phyloP scores from a whole-genome alignment of 2,329 filamentous ascomycete species.

The Colletotrichum tropicicola region DNA sequence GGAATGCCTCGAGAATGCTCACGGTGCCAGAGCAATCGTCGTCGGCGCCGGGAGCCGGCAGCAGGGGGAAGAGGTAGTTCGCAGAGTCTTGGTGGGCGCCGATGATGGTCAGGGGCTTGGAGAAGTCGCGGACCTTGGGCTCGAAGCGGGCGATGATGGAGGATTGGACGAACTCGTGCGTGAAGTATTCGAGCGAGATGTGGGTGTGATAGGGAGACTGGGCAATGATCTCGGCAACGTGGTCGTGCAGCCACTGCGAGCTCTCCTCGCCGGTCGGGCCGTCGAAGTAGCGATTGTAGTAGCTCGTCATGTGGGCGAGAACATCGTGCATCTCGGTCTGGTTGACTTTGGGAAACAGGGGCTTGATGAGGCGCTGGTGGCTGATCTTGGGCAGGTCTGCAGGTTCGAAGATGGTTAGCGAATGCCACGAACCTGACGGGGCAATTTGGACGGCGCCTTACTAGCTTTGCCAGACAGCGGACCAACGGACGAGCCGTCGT shows the following conservation, averaged over 20 bases:
- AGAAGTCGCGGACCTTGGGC: slow-evolving; percentile 45
- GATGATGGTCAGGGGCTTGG: slow-evolving; percentile 57
- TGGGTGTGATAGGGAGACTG: slow-evolving; percentile 44
- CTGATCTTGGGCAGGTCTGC: slow-evolving; percentile 44
- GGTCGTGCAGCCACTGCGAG: slow-evolving; percentile 45
- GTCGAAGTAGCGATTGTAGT: slow-evolving; percentile 68
- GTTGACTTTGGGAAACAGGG: slow-evolving; percentile 66
- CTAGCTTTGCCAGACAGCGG: slow-evolving; percentile 39
- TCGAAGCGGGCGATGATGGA: slow-evolving; percentile 76
- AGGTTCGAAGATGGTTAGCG: not conserved
- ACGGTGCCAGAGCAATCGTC: slow-evolving; percentile 79
- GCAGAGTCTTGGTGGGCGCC: slow-evolving; percentile 80
- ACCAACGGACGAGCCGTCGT: slow-evolving; percentile 35
- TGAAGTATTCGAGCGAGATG: slow-evolving; percentile 60
- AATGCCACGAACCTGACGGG: not conserved
- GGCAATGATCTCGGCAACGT: slow-evolving; percentile 45
- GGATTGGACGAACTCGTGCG: slow-evolving; percentile 74
- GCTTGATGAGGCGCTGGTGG: slow-evolving; percentile 63
- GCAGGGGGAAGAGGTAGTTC: slow-evolving; percentile 74
- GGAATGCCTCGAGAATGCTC: slow-evolving; percentile 77
- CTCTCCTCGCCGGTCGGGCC: slow-evolving; percentile 42
- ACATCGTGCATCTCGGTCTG: slow-evolving; percentile 72
- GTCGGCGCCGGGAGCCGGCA: slow-evolving; percentile 77
- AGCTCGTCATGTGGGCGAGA: slow-evolving; percentile 68
- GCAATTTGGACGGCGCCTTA: slow-evolving; percentile 15